Conservation (phyloP, 2,329 filamentous ascomycete species). For the Penicillium digitatum region DNA sequence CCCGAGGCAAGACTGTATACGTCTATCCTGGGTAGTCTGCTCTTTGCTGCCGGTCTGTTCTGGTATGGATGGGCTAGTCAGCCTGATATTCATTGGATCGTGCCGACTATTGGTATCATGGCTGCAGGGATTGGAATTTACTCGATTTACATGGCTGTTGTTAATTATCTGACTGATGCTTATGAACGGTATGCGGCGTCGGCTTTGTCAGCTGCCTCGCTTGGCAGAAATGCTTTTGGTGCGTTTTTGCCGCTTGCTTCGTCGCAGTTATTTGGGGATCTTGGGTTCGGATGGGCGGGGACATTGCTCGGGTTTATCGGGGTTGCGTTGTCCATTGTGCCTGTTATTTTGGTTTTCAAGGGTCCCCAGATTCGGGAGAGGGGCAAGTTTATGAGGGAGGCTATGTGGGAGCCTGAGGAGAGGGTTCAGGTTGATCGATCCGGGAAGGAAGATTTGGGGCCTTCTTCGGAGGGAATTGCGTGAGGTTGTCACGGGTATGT, state of each 20-base stretch:
- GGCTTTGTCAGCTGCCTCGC: conserved; percentile 45
- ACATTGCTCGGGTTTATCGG: conserved; percentile 45
- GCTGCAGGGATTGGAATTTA: conserved; percentile 43
- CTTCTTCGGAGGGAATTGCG: neutral
- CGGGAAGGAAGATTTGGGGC: conserved; percentile 2
- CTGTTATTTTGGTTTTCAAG: conserved; percentile 41
- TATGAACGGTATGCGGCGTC: conserved; percentile 50
- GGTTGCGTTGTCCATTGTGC: conserved; percentile 38
- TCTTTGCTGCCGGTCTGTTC: conserved; percentile 36
- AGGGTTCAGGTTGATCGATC: conserved; percentile 11
- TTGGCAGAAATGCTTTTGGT: conserved; percentile 46
- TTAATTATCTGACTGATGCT: conserved; percentile 49
- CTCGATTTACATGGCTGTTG: conserved; percentile 46
- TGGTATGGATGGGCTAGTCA: conserved; percentile 37
- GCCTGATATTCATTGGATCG: conserved; percentile 33
- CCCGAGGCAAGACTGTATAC: conserved; percentile 45
- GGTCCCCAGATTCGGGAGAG: conserved; percentile 38
- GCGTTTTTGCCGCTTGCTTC: conserved; percentile 47
- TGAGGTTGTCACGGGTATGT: neutral
- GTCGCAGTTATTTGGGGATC: conserved; percentile 38
- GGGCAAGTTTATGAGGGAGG: conserved; percentile 29
- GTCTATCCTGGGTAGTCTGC: conserved; percentile 40
- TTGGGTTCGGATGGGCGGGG: conserved; percentile 45
- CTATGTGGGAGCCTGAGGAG: conserved; percentile 19
- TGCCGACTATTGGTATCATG: conserved; percentile 31